These are phyloP conservation scores for Daldinia loculata DNA, from an alignment of 495 filamentous ascomycete species.

Conservation along the genomic window DNA sequence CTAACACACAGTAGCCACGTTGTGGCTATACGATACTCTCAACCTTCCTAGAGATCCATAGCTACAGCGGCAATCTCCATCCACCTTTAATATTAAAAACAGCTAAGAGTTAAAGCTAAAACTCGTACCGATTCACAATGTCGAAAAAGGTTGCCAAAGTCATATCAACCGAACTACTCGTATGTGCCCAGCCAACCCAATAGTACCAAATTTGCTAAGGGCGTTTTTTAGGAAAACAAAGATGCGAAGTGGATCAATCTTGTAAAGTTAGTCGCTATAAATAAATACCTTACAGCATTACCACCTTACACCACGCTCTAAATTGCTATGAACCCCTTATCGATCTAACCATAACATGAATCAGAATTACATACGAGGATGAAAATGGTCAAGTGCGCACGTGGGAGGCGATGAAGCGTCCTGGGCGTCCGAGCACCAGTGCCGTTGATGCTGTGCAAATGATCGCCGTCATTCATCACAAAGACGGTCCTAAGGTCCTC, in stretches of 20 bases:
- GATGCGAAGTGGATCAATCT: constrained; percentile 73
- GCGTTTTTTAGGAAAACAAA: constrained; percentile 44
- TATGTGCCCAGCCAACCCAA: constrained; percentile 21
- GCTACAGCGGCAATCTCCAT: not conserved
- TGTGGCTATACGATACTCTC: constrained; percentile 1
- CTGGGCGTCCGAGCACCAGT: constrained; percentile 67
- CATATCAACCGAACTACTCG: constrained; percentile 46
- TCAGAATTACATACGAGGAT: constrained; percentile 70
- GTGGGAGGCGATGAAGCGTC: constrained; percentile 74
- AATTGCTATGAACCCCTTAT: not conserved
- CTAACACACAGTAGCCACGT: not conserved
- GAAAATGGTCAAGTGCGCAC: constrained; percentile 68
- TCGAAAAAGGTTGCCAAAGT: constrained; percentile 32
- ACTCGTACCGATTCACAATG: constrained; percentile 17
- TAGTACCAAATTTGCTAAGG: constrained; percentile 7
- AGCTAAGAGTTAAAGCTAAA: not conserved
- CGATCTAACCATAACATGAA: constrained; percentile 7
- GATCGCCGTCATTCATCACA: constrained; percentile 67
- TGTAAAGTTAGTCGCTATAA: constrained; percentile 52
- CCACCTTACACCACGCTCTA: no score
- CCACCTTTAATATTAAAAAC: not conserved
- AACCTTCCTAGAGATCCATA: not conserved
- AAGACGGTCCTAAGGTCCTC: constrained; percentile 59
- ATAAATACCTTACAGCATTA: no score
- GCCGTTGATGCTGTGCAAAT: constrained; percentile 82